Evolutionary conservation across 106 monocot species (phyloP).

Genomic region (Phalaenopsis aphrodite): DNA sequence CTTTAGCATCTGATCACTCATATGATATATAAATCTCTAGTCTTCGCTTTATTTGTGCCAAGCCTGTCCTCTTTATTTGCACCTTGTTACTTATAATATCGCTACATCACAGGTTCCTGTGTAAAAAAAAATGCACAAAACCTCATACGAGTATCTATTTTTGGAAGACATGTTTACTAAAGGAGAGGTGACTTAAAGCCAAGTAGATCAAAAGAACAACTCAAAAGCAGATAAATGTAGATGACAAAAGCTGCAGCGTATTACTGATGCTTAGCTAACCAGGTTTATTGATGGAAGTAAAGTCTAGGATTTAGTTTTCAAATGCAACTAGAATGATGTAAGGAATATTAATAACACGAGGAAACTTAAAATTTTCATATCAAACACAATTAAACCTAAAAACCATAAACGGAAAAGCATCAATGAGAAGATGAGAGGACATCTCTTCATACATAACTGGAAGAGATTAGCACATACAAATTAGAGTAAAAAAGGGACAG

Average conservation of each 20-base stretch:
- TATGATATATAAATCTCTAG: not conserved
- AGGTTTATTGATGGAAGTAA: not conserved
- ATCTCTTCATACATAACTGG: too few species aligned
- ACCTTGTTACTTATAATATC: not conserved
- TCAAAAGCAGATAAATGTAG: not conserved
- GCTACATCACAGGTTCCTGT: not conserved
- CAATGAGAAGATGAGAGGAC: too few species aligned
- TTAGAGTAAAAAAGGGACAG: too few species aligned
- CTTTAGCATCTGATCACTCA: not conserved
- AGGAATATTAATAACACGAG: too few species aligned
- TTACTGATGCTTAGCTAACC: not conserved
- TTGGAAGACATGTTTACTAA: not conserved
- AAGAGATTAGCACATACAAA: too few species aligned
- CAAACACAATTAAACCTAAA: too few species aligned
- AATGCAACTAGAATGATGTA: too few species aligned
- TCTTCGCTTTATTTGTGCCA: not conserved
- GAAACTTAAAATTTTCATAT: too few species aligned
- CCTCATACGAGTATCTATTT: not conserved
- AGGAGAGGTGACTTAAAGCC: not conserved
- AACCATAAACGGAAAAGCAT: too few species aligned
- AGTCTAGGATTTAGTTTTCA: too few species aligned
- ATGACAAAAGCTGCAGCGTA: not conserved
- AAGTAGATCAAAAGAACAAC: not conserved
- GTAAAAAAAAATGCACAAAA: not conserved
- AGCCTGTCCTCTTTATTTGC: not conserved